Base-by-base conservation (phyloP, 257 asterid genomes). In the Nicotiana knightiana region DNA sequence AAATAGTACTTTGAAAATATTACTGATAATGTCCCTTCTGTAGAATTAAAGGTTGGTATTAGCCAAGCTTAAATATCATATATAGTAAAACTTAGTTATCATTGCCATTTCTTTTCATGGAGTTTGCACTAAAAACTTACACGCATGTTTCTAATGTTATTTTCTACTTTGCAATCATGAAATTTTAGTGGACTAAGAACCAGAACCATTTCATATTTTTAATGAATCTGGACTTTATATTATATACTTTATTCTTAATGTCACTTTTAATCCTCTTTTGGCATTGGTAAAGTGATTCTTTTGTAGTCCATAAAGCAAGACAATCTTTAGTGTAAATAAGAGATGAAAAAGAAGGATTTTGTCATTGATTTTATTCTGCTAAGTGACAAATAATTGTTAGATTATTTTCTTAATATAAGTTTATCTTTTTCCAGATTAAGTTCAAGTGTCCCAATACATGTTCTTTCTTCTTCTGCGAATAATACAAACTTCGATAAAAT, bases 301-400 rank as follows among this genome's bases (percentile, higher is more conserved):
- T 48, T 73, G 63, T 73, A 48, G 43, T 73, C 28, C 63, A 48
- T 24, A 73, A 73, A 73, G 79, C 79, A 73, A 51, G 62, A 73
- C 26, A 73, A 13, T 24, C 43, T 24, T 46, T 73, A 28, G 63
- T 73, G 35, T 73, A 73, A 33, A 71, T 71, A 1, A 46, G 35
- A 11, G 78, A n/a, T 46, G 21, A 71, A 12, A 71, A 51, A 15
- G 21, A 48, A 73, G 51, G 15, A 48, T 13, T 48, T 43, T 51
- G 16, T 26, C 63, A 73, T 13, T 26, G 79, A 73, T 73, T 73
- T 73, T 73, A 73, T 73, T 73, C 63, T 48, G 6, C 58, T 10
- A 68, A 46, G 58, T 46, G 55, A 11, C 67, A n/a, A 71, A 70
- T 9, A 33, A 4, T 11, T 3, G 48, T 70, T 21, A 43, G 37